Evolutionary conservation across 1,139 yeast genomes (phyloP), one percentile per base, ranked within the genome.

Genomic region (Saccharomycopsis hybrid): DNA sequence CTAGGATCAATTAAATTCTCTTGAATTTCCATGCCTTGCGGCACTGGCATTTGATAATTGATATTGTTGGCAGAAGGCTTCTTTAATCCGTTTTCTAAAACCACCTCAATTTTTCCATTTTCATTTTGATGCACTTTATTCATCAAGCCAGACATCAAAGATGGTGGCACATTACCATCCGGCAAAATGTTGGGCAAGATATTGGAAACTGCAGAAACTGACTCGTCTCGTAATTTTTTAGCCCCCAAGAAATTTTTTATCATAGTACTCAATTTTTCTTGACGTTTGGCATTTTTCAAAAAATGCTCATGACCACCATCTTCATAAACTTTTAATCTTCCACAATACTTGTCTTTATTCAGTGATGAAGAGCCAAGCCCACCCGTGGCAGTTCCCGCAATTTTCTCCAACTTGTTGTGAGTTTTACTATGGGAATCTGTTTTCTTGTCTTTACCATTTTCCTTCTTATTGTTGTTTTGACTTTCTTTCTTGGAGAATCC

Each of bases 241-340:
- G 90, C 89, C 35, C 90, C 94, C 54, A 90, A 67, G 56, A 88
- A 73, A 61, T 87, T 96, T 59, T 87, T 87, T 57, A 92, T 74
- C 96, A 90, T 86, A 55, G 82, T 81, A 24, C 88, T 77, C 46
- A 90, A 71, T 63, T 88, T 89, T 62, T 90, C 97, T 65, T 89
- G 97, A 57, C 97, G 76, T 60, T 83, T 81, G 8, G 90, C 82
- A 43, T 84, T 79, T 54, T 80, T 76, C 57, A 90, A 71, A 61
- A 80, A 80, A 65, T 90, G 97, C 59, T 80, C 87, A 65, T 90
- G 97, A 9, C 68, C 55, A 2, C 94, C 90, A 56, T 81, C 81
- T 46, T 81, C 88, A 48, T 70, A 64, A 62, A 80, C 68, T 39
- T 66, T 60, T 59, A 82, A 81, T 42, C 88, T 40, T n/a, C 54